phyloP scores from a whole-genome alignment of 441 rosid species.

The Geranium incanum region DNA sequence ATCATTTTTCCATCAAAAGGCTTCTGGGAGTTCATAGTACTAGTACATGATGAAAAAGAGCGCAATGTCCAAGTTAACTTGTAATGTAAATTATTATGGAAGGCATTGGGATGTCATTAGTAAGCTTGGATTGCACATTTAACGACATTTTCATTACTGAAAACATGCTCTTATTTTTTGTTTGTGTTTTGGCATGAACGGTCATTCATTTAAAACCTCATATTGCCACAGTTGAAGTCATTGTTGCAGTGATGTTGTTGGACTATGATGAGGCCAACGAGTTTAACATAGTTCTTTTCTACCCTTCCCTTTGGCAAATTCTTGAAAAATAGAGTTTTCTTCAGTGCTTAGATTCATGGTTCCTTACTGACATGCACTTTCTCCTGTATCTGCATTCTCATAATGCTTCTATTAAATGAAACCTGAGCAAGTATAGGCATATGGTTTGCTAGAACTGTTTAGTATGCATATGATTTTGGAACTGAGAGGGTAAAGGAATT shows the following conservation, averaged over 20 bases:
- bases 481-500: not conserved
- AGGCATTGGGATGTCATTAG: not conserved
- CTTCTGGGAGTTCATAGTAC: not conserved
- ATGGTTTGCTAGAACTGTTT: not conserved
- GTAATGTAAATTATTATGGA: not conserved
- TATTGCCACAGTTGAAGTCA: not conserved
- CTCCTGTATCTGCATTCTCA: not conserved
- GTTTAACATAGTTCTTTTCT: not conserved
- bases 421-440: constrained; percentile 2
- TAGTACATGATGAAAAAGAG: not conserved
- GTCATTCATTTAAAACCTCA: not conserved
- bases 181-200: not conserved
- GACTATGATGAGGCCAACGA: not conserved
- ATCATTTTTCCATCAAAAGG: not conserved
- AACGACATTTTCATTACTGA: not conserved
- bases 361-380: not conserved
- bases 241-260: constrained; percentile 1
- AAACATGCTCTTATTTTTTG: not conserved
- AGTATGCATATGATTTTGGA: not conserved
- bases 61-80: not conserved
- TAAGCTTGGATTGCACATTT: not conserved
- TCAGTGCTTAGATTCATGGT: not conserved
- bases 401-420: not conserved
- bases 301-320: constrained; percentile 2
- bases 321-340: not conserved